Evolutionary conservation across 805 yeast species (phyloP), one percentile per base, ranked within the genome.

Genomic region (Starmerella floricola): DNA sequence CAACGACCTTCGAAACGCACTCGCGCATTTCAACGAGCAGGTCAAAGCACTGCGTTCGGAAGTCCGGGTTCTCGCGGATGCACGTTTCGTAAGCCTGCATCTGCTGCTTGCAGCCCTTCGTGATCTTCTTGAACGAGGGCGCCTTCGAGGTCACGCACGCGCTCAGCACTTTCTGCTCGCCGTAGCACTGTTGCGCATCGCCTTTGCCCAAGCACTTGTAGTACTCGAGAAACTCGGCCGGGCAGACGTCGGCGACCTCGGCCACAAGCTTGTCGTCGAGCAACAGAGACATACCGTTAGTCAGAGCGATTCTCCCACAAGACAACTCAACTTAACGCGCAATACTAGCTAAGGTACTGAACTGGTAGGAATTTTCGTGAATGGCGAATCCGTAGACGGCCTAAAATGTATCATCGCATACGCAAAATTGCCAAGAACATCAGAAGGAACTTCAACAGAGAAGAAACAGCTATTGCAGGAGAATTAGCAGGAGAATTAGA

Each of bases 191-290:
- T 40, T 53, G 40, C 6, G 74, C 74, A 41, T 68, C 69, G 31
- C 78, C 78, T 23, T 64, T 66, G 28, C 74, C 62, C 59, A 83
- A 71, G 56, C 94, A 83, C 53, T 73, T 74, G 59, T 83, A 88
- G 59, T 78, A 83, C 21, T 69, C 72, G 43, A 82, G 62, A 50
- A 83, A 82, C 54, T 76, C 71, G 46, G 73, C 75, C 0, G 93
- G 91, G 58, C 94, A 83, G 55, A 69, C 65, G 41, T 74, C 70
- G 12, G 93, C 86, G 45, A 70, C 80, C 54, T 83, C 94, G 47
- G 81, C 86, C 47, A 83, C 71, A 26, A 83, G 69, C 38, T 79
- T 65, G 56, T 82, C 87, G 60, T 83, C 94, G 24, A 83, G 67
- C 52, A 55, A 51, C 42, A 66, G 58, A 13, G 74, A 64, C 72